A percentile compares a stretch with the other conserved stretches of the same genome.
phyloP scores from a whole-genome alignment of 2,329 filamentous ascomycete species.

The Beauveria brongniartii region DNA sequence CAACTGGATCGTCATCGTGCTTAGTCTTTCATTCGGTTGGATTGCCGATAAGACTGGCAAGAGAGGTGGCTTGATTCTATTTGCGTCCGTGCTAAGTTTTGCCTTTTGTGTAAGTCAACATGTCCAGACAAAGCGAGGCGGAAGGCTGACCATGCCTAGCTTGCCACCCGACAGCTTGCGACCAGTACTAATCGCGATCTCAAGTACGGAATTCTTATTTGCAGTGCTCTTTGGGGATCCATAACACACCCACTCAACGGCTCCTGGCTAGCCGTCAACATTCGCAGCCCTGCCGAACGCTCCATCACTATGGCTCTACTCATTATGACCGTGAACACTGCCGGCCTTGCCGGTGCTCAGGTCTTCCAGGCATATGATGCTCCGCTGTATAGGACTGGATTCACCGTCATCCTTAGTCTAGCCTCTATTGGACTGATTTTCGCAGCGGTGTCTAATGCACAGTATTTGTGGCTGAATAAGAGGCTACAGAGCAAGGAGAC shows the following conservation, averaged over 20 bases:
- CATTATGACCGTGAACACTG: slow-evolving; percentile 25
- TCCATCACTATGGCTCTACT: slow-evolving; percentile 26
- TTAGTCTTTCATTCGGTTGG: background rate
- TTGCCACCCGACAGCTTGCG: background rate
- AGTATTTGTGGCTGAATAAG: slow-evolving; percentile 33
- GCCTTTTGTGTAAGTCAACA: background rate
- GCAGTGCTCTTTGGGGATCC: background rate
- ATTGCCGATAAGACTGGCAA: background rate
- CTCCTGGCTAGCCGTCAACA: slow-evolving; percentile 24
- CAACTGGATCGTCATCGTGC: background rate
- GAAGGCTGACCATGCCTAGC: background rate
- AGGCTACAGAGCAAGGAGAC: background rate
- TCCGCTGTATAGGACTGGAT: slow-evolving; percentile 22
- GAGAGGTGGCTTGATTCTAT: background rate
- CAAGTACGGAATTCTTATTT: background rate
- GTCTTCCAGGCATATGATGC: slow-evolving; percentile 23
- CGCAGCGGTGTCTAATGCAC: slow-evolving; percentile 17
- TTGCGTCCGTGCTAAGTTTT: background rate
- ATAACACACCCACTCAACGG: slow-evolving; percentile 15
- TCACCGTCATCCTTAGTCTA: slow-evolving; percentile 20
- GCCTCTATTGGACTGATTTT: slow-evolving; percentile 18
- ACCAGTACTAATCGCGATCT: background rate
- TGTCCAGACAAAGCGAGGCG: background rate
- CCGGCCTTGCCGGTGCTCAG: slow-evolving; percentile 23
- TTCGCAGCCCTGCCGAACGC: slow-evolving; percentile 21